These are phyloP conservation scores for Candida arabinofermentans DNA, from an alignment of 805 yeast species.

Conservation along the genomic window DNA sequence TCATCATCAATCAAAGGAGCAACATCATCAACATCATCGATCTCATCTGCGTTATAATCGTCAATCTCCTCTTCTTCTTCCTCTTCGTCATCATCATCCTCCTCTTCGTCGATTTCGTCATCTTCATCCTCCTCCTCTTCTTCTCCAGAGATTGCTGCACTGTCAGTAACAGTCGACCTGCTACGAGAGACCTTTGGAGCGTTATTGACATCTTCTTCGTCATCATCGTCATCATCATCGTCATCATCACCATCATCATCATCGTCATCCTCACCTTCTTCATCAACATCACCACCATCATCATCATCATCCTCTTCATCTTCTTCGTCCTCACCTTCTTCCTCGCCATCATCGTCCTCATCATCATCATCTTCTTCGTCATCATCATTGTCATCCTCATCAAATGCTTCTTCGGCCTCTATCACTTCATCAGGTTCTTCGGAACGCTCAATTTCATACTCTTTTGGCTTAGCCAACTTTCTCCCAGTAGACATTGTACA, in stretches of 20 bases:
- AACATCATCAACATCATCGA: slow-evolving; percentile 13
- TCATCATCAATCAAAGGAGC: slow-evolving; percentile 5
- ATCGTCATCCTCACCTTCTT: neutral
- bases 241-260: slow-evolving; percentile 1
- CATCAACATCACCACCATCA: slow-evolving; percentile 3
- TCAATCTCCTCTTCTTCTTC: slow-evolving; percentile 13
- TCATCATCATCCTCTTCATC: slow-evolving; percentile 16
- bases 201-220: slow-evolving; percentile 10
- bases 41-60: slow-evolving; percentile 13
- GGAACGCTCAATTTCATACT: slow-evolving; percentile 3
- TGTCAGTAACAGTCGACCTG: too few species aligned
- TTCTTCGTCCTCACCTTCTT: slow-evolving; percentile 1
- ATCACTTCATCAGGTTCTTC: slow-evolving; percentile 2
- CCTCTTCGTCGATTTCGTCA: slow-evolving; percentile 3
- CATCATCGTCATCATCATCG: neutral
- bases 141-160: too few species aligned
- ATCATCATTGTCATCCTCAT: slow-evolving; percentile 2
- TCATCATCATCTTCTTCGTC: slow-evolving; percentile 4
- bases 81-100: slow-evolving; percentile 9
- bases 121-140: slow-evolving; percentile 9
- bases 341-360: slow-evolving; percentile 6
- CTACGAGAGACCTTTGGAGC: too few species aligned
- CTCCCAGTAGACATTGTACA: neutral
- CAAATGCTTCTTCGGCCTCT: slow-evolving; percentile 4
- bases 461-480: neutral